Percentiles rank a stretch among this genome's conserved stretches.
phyloP scores from a whole-genome alignment of 306 rosid species.

The Inga oerstediana region DNA sequence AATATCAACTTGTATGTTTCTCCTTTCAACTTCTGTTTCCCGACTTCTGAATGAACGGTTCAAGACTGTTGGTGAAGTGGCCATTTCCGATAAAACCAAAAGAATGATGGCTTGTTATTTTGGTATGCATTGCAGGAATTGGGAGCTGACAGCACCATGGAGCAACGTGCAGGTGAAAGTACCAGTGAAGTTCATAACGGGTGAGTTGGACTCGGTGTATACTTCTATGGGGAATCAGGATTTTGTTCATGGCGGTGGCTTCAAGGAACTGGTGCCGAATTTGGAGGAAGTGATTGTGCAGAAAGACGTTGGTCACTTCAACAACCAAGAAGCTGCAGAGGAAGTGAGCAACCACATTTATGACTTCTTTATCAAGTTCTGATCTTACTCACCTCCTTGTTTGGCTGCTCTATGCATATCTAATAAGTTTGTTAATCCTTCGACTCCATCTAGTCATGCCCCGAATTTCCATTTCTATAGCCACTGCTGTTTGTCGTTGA shows the following conservation, averaged over 20 bases:
- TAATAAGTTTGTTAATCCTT: not conserved
- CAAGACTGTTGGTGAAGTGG: too few relatives aligned
- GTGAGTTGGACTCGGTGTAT: constrained; percentile 38
- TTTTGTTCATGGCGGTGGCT: constrained; percentile 9
- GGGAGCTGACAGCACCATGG: constrained; percentile 47
- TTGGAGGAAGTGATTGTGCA: constrained; percentile 29
- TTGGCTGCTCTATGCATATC: too few relatives aligned
- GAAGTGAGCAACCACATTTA: not conserved
- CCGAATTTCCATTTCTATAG: not conserved
- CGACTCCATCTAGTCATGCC: not conserved
- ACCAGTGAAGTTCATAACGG: constrained; percentile 33
- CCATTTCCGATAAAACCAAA: not conserved
- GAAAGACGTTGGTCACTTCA: constrained; percentile 8
- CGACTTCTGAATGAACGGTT: not conserved
- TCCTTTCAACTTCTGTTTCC: too few relatives aligned
- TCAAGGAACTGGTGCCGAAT: constrained; percentile 31
- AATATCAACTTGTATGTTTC: constrained; percentile 24
- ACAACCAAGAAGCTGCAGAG: constrained; percentile 3
- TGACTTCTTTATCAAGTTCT: not conserved
- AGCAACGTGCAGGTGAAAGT: constrained; percentile 24
- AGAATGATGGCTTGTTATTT: not conserved
- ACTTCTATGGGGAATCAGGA: constrained; percentile 13
- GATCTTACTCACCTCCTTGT: not conserved
- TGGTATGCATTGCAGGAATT: constrained; percentile 28
- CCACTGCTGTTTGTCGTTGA: too few relatives aligned